phyloP scores from a whole-genome alignment of 2,329 filamentous ascomycete species.

The Microdochium trichocladiopsis region DNA sequence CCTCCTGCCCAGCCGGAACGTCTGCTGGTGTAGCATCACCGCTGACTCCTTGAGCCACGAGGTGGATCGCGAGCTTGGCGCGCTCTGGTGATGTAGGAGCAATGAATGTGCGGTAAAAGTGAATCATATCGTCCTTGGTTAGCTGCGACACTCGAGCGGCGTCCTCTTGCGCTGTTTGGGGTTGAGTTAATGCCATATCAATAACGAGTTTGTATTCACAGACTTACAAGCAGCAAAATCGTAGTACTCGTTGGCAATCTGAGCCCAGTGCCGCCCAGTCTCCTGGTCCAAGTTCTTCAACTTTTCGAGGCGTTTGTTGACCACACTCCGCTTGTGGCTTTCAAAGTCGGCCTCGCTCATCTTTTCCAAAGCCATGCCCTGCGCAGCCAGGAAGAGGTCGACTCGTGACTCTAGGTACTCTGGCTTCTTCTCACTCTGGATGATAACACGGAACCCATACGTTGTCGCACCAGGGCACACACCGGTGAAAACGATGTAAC shows the following conservation, averaged over 20 bases:
- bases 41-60: slow-evolving; percentile 64
- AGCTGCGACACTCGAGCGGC: slow-evolving; percentile 66
- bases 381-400: slow-evolving; percentile 70
- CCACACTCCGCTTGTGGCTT: slow-evolving; percentile 80
- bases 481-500: slow-evolving; percentile 91
- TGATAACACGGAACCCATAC: slow-evolving; percentile 79
- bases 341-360: slow-evolving; percentile 86
- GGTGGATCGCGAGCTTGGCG: slow-evolving; percentile 78
- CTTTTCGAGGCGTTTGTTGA: slow-evolving; percentile 83
- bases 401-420: slow-evolving; percentile 83
- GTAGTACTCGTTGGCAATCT: slow-evolving; percentile 79
- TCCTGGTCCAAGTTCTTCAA: slow-evolving; percentile 88
- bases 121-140: slow-evolving; percentile 71
- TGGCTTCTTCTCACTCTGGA: slow-evolving; percentile 85
- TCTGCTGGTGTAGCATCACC: slow-evolving; percentile 30
- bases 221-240: slow-evolving; percentile 78
- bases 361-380: slow-evolving; percentile 56
- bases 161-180: slow-evolving; percentile 60
- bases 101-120: slow-evolving; percentile 73
- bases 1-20: slow-evolving; percentile 21
- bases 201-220: not conserved
- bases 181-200: slow-evolving; percentile 9
- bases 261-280: slow-evolving; percentile 73
- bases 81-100: slow-evolving; percentile 64
- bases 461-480: slow-evolving; percentile 66